Evolutionary conservation across 345 rosid genomes (phyloP).

Genomic region (Lepidium aucheri): DNA sequence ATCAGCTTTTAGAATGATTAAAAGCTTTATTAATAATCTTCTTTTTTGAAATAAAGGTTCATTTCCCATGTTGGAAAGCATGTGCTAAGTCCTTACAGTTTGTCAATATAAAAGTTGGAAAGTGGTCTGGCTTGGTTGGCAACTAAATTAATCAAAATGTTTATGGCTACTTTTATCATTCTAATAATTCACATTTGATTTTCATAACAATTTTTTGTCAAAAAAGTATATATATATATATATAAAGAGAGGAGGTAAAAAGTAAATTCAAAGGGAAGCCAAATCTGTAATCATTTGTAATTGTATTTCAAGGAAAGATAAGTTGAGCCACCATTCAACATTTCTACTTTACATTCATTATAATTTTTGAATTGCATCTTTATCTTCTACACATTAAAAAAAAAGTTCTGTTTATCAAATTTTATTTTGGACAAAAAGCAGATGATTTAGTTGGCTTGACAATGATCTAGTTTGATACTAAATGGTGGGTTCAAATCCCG

Average conservation of each 20-base stretch:
- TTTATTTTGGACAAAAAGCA: too few species aligned
- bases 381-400: not conserved
- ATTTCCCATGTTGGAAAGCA: conserved; percentile 29
- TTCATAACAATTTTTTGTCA: not conserved
- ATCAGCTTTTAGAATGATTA: conserved; percentile 21
- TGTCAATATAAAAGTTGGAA: conserved; percentile 20
- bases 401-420: too few species aligned
- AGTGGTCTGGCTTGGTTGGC: conserved; percentile 31
- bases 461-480: too few species aligned
- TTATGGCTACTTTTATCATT: not conserved
- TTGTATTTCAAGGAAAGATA: conserved; percentile 28
- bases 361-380: not conserved
- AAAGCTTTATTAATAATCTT: not conserved
- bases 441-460: too few species aligned
- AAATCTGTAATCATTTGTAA: conserved; percentile 21
- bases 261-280: conserved; percentile 30
- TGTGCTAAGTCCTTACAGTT: conserved; percentile 17
- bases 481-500: too few species aligned
- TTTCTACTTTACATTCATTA: conserved; percentile 7
- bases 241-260: not conserved
- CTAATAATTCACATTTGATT: not conserved
- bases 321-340: conserved; percentile 13
- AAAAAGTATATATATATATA: not conserved
- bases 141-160: conserved; percentile 14
- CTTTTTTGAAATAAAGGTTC: conserved; percentile 20